Evolutionary conservation across 179 eudicot species (phyloP).

Genomic region (Gypsophila paniculata): DNA sequence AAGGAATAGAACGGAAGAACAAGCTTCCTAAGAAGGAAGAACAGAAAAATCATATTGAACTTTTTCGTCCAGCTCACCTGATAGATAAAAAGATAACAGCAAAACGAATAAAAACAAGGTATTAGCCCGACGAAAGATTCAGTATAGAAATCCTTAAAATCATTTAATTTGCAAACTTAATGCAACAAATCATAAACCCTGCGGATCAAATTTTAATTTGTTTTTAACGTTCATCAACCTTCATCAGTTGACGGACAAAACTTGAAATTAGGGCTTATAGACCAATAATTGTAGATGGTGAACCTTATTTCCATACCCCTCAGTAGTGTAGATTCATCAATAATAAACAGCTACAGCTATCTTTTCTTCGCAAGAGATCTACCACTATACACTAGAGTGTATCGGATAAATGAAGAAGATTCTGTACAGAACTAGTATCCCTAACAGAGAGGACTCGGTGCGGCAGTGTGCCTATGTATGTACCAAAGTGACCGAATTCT

Average conservation of each 20-base stretch:
- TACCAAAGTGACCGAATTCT: neutral
- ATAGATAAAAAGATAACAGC: constrained; percentile 21
- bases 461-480: too few species aligned
- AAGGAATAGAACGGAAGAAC: constrained; percentile 42
- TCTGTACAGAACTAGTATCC: neutral
- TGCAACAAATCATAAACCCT: neutral
- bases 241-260: neutral
- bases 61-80: constrained; percentile 46
- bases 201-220: neutral
- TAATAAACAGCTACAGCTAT: neutral
- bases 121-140: constrained; percentile 1
- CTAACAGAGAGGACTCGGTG: neutral
- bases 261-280: too few species aligned
- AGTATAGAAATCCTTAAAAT: neutral
- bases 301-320: too few species aligned
- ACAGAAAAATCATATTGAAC: constrained; percentile 35
- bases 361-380: neutral
- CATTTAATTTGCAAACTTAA: neutral
- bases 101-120: neutral
- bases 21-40: constrained; percentile 43
- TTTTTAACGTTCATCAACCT: neutral
- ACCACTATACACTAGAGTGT: neutral
- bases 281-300: too few species aligned
- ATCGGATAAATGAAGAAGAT: neutral
- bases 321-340: neutral